phyloP scores from a whole-genome alignment of 2,329 filamentous ascomycete genomes.

The Hymenoscyphus infarciens region DNA sequence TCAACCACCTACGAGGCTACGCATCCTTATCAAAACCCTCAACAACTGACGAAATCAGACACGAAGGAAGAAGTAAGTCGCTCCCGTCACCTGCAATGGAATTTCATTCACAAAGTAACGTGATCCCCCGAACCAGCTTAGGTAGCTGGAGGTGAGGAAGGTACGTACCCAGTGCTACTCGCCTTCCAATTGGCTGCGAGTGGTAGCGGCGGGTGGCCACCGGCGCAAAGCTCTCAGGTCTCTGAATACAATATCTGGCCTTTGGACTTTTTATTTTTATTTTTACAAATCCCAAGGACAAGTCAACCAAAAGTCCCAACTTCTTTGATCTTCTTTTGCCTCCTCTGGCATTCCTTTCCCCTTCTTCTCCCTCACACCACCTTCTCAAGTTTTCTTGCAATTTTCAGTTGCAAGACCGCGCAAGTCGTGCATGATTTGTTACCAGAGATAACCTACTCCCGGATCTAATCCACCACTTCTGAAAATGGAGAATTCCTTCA shows the following conservation, averaged over 20 bases:
- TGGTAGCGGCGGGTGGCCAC: no score
- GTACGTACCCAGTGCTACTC: neutral
- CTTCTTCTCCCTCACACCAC: neutral
- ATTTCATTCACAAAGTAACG: neutral
- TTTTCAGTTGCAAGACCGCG: slow-evolving; percentile 3
- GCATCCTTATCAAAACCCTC: no score
- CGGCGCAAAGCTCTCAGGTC: slow-evolving; percentile 2
- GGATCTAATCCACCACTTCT: slow-evolving; percentile 8
- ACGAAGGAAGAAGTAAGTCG: no score
- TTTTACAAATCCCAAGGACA: slow-evolving; percentile 4
- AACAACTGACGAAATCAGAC: no score
- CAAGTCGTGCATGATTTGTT: slow-evolving; percentile 2
- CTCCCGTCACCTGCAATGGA: no score
- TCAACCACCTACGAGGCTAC: no score
- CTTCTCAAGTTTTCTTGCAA: slow-evolving; percentile 4
- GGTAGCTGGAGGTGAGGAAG: neutral
- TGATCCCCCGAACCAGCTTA: neutral
- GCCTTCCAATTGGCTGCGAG: neutral
- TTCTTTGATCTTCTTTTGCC: neutral
- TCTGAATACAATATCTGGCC: slow-evolving; percentile 2
- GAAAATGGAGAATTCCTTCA: slow-evolving; percentile 61
- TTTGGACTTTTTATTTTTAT: neutral
- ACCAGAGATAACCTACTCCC: neutral
- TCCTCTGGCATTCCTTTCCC: slow-evolving; percentile 2
- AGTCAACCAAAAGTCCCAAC: neutral